Conservation (phyloP, 2,329 filamentous ascomycete genomes). For the Ascochyta clinopodiicola region DNA sequence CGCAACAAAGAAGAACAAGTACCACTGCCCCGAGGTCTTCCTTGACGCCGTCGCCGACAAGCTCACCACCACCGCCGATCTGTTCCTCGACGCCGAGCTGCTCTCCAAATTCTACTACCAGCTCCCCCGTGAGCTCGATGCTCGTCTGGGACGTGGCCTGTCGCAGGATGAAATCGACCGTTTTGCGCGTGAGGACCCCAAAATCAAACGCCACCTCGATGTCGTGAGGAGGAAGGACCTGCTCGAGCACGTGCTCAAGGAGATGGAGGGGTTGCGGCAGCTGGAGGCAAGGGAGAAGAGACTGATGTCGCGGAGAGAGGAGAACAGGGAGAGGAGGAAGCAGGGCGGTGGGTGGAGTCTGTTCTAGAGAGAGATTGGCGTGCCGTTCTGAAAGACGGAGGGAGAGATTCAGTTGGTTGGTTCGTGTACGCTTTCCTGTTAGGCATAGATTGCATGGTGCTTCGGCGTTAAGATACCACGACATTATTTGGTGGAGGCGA, state of each 20-base stretch:
- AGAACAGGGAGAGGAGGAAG: constrained; percentile 34
- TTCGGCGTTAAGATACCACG: constrained; percentile 22
- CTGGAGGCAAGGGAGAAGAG: constrained; percentile 78
- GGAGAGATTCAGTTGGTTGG: no score
- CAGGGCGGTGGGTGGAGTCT: constrained; percentile 38
- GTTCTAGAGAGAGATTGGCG: constrained; percentile 25
- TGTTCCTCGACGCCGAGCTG: constrained; percentile 97
- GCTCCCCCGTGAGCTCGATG: constrained; percentile 91
- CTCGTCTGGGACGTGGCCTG: constrained; percentile 81
- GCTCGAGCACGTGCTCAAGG: constrained; percentile 88
- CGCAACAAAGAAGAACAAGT: constrained; percentile 83
- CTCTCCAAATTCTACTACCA: constrained; percentile 94
- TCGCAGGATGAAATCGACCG: constrained; percentile 81
- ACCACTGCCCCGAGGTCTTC: constrained; percentile 96
- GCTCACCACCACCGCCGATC: constrained; percentile 89
- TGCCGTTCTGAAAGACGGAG: no score
- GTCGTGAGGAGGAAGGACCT: constrained; percentile 91
- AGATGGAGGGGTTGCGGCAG: constrained; percentile 90
- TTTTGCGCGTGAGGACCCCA: constrained; percentile 92
- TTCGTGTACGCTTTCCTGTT: neutral
- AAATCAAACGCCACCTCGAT: constrained; percentile 86
- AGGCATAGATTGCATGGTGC: constrained; percentile 33
- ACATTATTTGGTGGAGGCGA: no score
- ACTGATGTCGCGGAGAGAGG: constrained; percentile 34
- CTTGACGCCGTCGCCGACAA: constrained; percentile 97